These are phyloP conservation scores for Chaetomium fimeti DNA, from an alignment of 495 filamentous ascomycete genomes.

Conservation along the genomic window DNA sequence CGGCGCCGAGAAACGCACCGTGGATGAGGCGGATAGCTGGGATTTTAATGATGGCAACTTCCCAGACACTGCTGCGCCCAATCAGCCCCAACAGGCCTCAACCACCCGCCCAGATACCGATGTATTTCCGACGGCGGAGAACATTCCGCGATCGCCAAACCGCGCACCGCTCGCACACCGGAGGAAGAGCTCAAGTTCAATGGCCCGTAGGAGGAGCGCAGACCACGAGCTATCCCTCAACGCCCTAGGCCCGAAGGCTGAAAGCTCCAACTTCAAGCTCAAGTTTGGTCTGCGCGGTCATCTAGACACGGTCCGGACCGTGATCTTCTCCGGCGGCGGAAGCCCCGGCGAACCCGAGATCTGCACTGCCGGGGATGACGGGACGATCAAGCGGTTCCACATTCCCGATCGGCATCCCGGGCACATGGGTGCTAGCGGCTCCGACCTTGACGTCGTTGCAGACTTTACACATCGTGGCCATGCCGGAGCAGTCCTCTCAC, in stretches of 20 bases:
- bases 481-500: conserved; percentile 78
- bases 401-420: conserved; percentile 68
- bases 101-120: conserved; percentile 74
- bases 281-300: conserved; percentile 90
- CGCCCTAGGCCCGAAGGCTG: conserved; percentile 49
- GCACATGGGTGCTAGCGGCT: conserved; percentile 50
- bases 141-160: conserved; percentile 74
- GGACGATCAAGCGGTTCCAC: conserved; percentile 93
- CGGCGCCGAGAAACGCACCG: conserved; percentile 34
- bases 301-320: conserved; percentile 85
- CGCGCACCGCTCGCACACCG: conserved; percentile 69
- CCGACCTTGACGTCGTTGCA: conserved; percentile 83
- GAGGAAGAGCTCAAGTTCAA: conserved; percentile 73
- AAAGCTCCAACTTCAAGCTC: conserved; percentile 78
- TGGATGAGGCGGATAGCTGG: conserved; percentile 72
- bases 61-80: conserved; percentile 45
- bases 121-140: conserved; percentile 79
- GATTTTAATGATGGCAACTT: conserved; percentile 79
- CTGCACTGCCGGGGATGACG: conserved; percentile 94
- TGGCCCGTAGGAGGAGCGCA: conserved; percentile 54
- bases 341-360: conserved; percentile 94
- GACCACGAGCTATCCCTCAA: conserved; percentile 55
- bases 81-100: conserved; percentile 41
- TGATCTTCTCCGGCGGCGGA: conserved; percentile 94
- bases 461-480: conserved; percentile 96